Base-by-base conservation (phyloP, 164 flowering plant species). In the Vitis rupestris region DNA sequence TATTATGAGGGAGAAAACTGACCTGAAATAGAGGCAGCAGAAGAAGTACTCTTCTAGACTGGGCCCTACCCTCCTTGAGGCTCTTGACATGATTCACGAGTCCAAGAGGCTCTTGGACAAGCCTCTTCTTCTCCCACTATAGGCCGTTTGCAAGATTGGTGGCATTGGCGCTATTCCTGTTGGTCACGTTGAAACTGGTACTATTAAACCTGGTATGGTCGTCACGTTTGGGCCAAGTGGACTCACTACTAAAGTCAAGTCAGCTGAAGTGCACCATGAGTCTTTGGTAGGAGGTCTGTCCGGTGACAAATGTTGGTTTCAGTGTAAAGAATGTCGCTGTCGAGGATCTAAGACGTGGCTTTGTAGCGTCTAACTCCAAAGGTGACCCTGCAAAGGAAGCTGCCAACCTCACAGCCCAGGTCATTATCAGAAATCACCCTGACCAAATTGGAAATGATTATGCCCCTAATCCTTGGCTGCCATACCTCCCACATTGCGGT, bases 121-220 rank as follows among this genome's bases (percentile, higher is more conserved):
- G 79, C 88, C 88, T 19, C 85, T 85, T 3, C 80, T 86, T 31
- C 83, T 85, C 50, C 88, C 88, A 13, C 88, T 85, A 64, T 86
- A 83, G 83, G 88, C 83, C 67, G 88, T 85, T 16, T 85, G 83
- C 85, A 85, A 85, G 83, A 85, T 85, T 65, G 88, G 88, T 23
- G 88, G 86, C 47, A 85, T 85, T 76, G 88, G 88, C 29, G 83
- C 88, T 59, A 86, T 85, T 19, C 88, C 85, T 3, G 88, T 85
- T 9, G 88, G 88, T 8, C 83, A 86, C 64, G 86, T 83, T 61
- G 88, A 85, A 63, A 83, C 88, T 58, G 88, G 88, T 71, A 14
- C 78, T 27, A 44, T 85, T 56, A 85, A 82, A 76, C 88, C 88
- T 49, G 88, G 86, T 63, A 85, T 84, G 86, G 81, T 84, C 54